These are phyloP conservation scores for Glaciozyma antarctica DNA, from an alignment of 768 basidiomycete species.

Conservation along the genomic window DNA sequence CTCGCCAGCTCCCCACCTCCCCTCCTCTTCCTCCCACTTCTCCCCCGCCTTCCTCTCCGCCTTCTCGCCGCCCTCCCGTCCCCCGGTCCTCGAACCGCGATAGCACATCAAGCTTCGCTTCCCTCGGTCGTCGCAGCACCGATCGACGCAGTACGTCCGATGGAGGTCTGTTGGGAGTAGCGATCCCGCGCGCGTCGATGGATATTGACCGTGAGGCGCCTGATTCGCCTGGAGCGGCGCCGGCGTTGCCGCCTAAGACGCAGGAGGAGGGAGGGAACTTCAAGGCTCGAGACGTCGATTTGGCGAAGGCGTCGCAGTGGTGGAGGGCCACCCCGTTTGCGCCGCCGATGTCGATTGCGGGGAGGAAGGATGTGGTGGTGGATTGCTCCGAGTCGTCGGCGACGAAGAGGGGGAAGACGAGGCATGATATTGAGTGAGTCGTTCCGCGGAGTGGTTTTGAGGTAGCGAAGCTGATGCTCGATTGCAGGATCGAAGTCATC, in stretches of 20 bases:
- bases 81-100: conserved; percentile 8
- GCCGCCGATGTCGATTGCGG: conserved; percentile 2
- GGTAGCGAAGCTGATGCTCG: not conserved
- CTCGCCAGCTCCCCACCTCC: conserved; percentile 10
- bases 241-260: not conserved
- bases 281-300: conserved; percentile 16
- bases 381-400: not conserved
- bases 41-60: not conserved
- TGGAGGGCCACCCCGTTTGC: conserved; percentile 6
- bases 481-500: conserved; percentile 15
- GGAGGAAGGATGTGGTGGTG: not conserved
- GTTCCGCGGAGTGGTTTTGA: not conserved
- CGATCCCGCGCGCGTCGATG: conserved; percentile 14
- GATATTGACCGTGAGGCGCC: conserved; percentile 1
- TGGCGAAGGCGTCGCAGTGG: conserved; percentile 11
- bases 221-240: not conserved
- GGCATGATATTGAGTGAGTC: conserved; percentile 9
- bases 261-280: not conserved
- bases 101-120: conserved; percentile 5
- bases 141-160: no score
- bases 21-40: not conserved
- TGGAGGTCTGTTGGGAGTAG: not conserved
- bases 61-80: not conserved
- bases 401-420: conserved; percentile 5
- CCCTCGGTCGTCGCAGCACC: not conserved